A percentile compares a stretch with the other conserved stretches of the same genome.
phyloP scores from a whole-genome alignment of 2,329 filamentous ascomycete species.

The Acephala macrosclerotiorum region DNA sequence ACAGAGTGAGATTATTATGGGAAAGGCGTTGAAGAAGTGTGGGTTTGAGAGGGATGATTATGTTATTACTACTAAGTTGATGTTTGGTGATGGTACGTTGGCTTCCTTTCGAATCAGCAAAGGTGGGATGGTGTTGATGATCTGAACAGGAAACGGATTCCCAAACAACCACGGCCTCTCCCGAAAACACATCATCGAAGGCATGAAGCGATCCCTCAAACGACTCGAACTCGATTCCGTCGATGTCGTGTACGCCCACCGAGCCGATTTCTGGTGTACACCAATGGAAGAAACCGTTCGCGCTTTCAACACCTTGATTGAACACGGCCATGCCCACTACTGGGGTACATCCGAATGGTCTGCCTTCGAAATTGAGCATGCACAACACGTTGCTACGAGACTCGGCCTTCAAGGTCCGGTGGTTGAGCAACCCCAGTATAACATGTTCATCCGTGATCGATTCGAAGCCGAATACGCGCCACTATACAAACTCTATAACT shows the following conservation, averaged over 20 bases:
- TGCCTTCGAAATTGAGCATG: constrained; percentile 56
- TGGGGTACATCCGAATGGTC: constrained; percentile 73
- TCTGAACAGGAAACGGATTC: constrained; percentile 64
- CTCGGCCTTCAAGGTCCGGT: constrained; percentile 65
- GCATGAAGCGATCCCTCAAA: constrained; percentile 63
- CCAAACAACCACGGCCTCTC: constrained; percentile 65
- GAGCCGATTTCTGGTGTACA: constrained; percentile 67
- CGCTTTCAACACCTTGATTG: constrained; percentile 72
- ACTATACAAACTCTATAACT: constrained; percentile 63
- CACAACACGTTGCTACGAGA: constrained; percentile 56
- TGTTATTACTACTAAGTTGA: constrained; percentile 67
- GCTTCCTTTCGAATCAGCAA: constrained; percentile 64
- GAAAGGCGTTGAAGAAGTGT: constrained; percentile 64
- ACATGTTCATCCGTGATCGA: constrained; percentile 63
- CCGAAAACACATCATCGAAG: constrained; percentile 69
- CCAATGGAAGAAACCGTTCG: constrained; percentile 75
- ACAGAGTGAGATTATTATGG: constrained; percentile 60
- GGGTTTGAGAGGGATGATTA: constrained; percentile 68
- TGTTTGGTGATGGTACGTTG: constrained; percentile 59
- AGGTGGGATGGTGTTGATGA: constrained; percentile 50
- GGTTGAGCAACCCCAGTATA: constrained; percentile 71
- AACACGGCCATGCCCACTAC: constrained; percentile 70
- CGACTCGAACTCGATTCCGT: constrained; percentile 63
- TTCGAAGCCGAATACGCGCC: constrained; percentile 66
- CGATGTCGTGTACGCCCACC: constrained; percentile 74